Conservation (phyloP, 2,329 filamentous ascomycete genomes). For the Zelopaecilomyces penicillatus region DNA sequence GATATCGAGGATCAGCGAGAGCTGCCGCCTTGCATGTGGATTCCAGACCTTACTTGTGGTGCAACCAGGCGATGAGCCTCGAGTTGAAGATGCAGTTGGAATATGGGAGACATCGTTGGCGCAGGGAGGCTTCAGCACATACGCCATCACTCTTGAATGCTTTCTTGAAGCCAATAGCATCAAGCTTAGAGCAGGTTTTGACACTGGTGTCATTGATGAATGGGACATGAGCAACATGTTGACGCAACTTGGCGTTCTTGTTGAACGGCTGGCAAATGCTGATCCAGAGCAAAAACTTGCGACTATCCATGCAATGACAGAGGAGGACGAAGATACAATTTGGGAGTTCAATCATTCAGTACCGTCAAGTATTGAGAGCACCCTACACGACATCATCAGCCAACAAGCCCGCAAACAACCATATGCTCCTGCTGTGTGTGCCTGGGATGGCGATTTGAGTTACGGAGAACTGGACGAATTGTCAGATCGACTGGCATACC, state of each 20-base stretch:
- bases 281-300: neutral
- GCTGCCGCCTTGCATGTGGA: conserved; percentile 3
- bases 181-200: neutral
- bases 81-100: neutral
- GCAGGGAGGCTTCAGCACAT: neutral
- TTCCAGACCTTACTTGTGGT: conserved; percentile 13
- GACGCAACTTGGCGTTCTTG: neutral
- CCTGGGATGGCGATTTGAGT: conserved; percentile 20
- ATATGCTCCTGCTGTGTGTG: neutral
- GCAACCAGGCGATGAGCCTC: conserved; percentile 6
- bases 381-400: neutral
- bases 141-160: conserved; percentile 1
- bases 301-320: neutral
- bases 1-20: conserved; percentile 8
- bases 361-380: neutral
- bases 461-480: conserved; percentile 31
- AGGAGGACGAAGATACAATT: neutral
- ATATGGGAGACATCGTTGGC: neutral
- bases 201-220: neutral
- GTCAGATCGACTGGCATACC: conserved; percentile 29
- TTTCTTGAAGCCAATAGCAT: neutral
- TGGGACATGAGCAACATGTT: neutral
- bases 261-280: neutral
- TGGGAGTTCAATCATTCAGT: neutral
- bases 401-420: neutral